Base-by-base conservation (phyloP, 192 early-diverging fungal genomes). In the Coemansia sp. region DNA sequence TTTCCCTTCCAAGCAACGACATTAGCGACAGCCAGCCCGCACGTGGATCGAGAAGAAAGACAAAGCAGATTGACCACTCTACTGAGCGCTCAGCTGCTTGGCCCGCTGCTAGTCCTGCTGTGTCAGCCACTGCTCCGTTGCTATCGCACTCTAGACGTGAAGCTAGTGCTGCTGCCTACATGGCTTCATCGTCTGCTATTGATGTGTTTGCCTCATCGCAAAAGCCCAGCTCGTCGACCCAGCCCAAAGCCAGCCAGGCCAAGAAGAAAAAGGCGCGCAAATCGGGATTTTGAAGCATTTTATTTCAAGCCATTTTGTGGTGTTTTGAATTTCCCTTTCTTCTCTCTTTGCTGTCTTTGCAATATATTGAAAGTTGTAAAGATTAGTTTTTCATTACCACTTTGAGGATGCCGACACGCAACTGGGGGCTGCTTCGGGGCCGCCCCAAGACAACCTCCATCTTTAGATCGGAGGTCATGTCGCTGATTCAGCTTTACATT, bases 391-490 rank as follows among this genome's bases (percentile, higher is more conserved):
- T 21, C 22, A 22, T 53, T 53, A 21, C 11, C 22, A 17, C 10
- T n/a, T 32, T 57, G 2, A 39, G 35, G 45, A 74, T 79, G 71
- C 38, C 72, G 43, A 62, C 72, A 27, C 78, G 72, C 29, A 62
- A 69, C 62, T 80, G 79, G 79, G 79, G 69, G 39, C 48, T 62
- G 64, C 57, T 64, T 60, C 73, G 67, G 45, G 59, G 62, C 53
- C 79, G 70, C 23, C 66, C 62, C 66, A 82, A 82, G 67, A 82
- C 69, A 7, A 71, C 76, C 57, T 73, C 79, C 37, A 82, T 95
- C 72, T 94, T 94, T 80, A 87, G 96, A 59, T 95, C 93, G 58
- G 96, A 98, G 79, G 87, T 92, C 68, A 98, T 96, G 96, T 92
- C 93, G 59, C 87, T 95, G 60, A 87, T 94, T 48, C 88, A 96